Evolutionary conservation across 2,329 filamentous ascomycete genomes (phyloP), one percentile per base, ranked within the genome.

Genomic region (Clonostachys rosea): DNA sequence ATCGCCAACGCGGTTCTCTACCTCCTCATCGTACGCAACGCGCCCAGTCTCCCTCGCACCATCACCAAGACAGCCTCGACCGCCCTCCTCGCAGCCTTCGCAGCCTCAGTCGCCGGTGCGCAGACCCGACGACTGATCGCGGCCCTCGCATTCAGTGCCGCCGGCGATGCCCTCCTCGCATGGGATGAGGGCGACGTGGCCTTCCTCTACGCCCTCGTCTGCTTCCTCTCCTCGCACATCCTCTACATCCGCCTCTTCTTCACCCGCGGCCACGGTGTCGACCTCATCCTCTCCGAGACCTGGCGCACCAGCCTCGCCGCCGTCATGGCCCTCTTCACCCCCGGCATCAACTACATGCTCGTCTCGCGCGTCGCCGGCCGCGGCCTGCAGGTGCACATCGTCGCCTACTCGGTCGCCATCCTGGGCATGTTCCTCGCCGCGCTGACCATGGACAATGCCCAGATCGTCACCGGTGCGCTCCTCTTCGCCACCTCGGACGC

Each of bases 101-200:
- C 54, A 3, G 46, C 45, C 14, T 39, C 53, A 1, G 48, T 48
- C n/a, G 42, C 49, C 12, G 51, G 50, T 2, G 52, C 57, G 2
- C 43, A 40, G 16, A 56, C 36, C 36, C 36, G 57, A 5, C 2
- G 24, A 30, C 53, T 67, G 2, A 47, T 54, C 1, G 48, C 47
- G 0, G 65, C 64, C 2, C 56, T 66, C 11, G 59, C 54, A 0
- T 55, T 67, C 33, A 59, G 62, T 6, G 53, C 64, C 2, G 12
- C 59, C 6, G 66, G 66, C n/a, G 66, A 68, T 36, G 61, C 61
- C 4, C 66, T 67, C 47, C 59, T 68, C 6, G 60, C 66, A 2
- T 64, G 59, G 59, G 57, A 48, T 16, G 44, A 62, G 14, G 58
- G 59, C 39, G 62, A 67, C 8, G 41, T 35, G 2, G 55, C 56